Conservation (phyloP, 352 stramenopile genomes). For the Phytophthora idaei region DNA sequence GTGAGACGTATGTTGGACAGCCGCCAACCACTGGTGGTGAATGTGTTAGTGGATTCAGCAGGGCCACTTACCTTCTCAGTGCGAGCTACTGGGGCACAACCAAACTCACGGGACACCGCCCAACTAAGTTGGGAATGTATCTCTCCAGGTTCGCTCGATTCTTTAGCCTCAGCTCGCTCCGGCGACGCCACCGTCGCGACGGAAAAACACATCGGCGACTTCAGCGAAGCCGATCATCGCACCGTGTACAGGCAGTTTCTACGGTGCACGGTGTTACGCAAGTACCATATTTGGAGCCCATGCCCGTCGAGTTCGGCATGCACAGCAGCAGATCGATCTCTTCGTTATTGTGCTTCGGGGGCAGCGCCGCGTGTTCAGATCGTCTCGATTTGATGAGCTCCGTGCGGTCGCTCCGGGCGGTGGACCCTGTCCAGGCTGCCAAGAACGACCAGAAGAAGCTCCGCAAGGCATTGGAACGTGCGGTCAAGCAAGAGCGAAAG, state of each 20-base stretch:
- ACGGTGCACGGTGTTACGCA: background rate
- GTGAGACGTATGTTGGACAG: background rate
- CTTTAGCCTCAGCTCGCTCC: conserved; percentile 2
- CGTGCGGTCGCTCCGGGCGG: background rate
- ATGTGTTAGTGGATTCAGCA: background rate
- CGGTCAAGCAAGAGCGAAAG: conserved; percentile 39
- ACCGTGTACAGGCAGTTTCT: background rate
- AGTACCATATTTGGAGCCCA: background rate
- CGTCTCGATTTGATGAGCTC: conserved; percentile 3
- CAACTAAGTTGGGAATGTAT: background rate
- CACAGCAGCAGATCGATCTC: conserved; percentile 25
- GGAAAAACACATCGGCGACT: background rate
- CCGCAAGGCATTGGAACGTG: conserved; percentile 35
- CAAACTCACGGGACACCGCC: background rate
- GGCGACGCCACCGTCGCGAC: background rate
- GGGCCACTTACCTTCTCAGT: background rate
- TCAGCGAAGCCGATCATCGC: background rate
- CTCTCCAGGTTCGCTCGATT: conserved; percentile 7
- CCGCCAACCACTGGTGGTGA: background rate
- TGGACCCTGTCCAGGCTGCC: conserved; percentile 10
- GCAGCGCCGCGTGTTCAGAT: conserved; percentile 5
- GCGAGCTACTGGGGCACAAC: conserved; percentile 1
- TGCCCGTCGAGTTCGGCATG: conserved; percentile 29
- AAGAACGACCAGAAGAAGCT: conserved; percentile 42
- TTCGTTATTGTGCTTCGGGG: conserved; percentile 13